A percentile compares a stretch with the other conserved stretches of the same genome.
Evolutionary conservation across 2,329 filamentous ascomycete genomes (phyloP).

Genomic region (Rutstroemia sp.): DNA sequence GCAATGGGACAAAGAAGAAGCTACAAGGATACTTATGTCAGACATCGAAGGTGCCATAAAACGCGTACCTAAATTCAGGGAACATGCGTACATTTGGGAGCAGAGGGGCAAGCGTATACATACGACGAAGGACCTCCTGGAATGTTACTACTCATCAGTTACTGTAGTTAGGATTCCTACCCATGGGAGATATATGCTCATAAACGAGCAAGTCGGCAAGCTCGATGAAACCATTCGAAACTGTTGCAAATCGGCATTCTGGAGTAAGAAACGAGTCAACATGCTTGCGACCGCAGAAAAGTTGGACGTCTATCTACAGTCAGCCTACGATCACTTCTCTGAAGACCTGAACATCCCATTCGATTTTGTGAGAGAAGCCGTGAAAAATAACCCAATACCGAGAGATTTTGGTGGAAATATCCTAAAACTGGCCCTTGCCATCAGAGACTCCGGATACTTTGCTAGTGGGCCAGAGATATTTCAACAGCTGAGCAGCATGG

Average conservation of each 20-base stretch:
- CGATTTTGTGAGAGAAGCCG: constrained; percentile 42
- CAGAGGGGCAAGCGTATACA: constrained; percentile 34
- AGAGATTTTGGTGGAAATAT: constrained; percentile 43
- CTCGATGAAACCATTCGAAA: constrained; percentile 37
- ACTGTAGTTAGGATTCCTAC: constrained; percentile 42
- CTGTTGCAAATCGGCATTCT: constrained; percentile 34
- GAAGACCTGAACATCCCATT: constrained; percentile 38
- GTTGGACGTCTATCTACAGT: constrained; percentile 40
- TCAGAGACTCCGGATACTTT: constrained; percentile 28
- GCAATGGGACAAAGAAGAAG: constrained; percentile 36
- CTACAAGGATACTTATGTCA: constrained; percentile 12
- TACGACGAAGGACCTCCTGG: constrained; percentile 39
- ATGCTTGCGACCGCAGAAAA: constrained; percentile 41
- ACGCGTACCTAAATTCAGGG: constrained; percentile 25
- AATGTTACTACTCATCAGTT: constrained; percentile 43
- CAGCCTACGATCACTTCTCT: constrained; percentile 43
- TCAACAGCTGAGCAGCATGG: constrained; percentile 37
- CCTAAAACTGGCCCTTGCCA: constrained; percentile 37
- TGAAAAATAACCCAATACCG: constrained; percentile 39
- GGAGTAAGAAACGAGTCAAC: constrained; percentile 36
- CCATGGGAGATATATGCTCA: constrained; percentile 37
- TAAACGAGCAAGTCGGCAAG: constrained; percentile 40
- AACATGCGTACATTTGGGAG: constrained; percentile 37
- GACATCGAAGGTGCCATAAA: constrained; percentile 3
- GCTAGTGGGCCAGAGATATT: constrained; percentile 32